A percentile compares a stretch with the other conserved stretches of the same genome.
These are phyloP conservation scores for Nannizziopsis barbatae DNA, from an alignment of 2,329 filamentous ascomycete species.

Conservation along the genomic window DNA sequence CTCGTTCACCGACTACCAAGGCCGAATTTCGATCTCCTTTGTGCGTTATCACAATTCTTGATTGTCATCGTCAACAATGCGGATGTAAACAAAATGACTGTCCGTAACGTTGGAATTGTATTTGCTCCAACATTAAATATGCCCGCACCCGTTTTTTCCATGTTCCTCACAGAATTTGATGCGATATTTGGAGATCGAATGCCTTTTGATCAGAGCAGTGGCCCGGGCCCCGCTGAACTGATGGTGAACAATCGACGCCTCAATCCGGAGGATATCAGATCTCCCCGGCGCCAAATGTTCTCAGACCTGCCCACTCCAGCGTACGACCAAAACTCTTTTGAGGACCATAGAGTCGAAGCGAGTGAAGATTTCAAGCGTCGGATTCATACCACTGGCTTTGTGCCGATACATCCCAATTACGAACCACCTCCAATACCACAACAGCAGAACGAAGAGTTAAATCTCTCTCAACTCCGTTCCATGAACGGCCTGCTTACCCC, in stretches of 20 bases:
- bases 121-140: slow-evolving; percentile 97
- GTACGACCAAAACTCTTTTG: slow-evolving; percentile 48
- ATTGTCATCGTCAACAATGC: slow-evolving; percentile 87
- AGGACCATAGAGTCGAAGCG: slow-evolving; percentile 15
- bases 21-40: slow-evolving; percentile 69
- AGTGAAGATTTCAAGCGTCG: slow-evolving; percentile 18
- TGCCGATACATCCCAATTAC: slow-evolving; percentile 42
- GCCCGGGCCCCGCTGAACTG: slow-evolving; percentile 28
- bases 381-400: slow-evolving; percentile 40
- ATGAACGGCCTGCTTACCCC: slow-evolving; percentile 34
- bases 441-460: slow-evolving; percentile 16
- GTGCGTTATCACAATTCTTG: slow-evolving; percentile 76
- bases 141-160: slow-evolving; percentile 82
- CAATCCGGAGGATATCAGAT: slow-evolving; percentile 49
- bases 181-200: slow-evolving; percentile 52
- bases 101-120: slow-evolving; percentile 93
- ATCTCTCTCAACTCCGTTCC: slow-evolving; percentile 23
- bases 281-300: slow-evolving; percentile 55
- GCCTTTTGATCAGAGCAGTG: not conserved
- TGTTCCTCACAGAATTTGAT: slow-evolving; percentile 84
- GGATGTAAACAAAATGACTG: slow-evolving; percentile 92
- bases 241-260: slow-evolving; percentile 29
- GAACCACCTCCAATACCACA: slow-evolving; percentile 27
- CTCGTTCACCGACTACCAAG: slow-evolving; percentile 70
- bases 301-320: slow-evolving; percentile 54